phyloP scores from a whole-genome alignment of 495 filamentous ascomycete genomes.

The Xylaria venustula region DNA sequence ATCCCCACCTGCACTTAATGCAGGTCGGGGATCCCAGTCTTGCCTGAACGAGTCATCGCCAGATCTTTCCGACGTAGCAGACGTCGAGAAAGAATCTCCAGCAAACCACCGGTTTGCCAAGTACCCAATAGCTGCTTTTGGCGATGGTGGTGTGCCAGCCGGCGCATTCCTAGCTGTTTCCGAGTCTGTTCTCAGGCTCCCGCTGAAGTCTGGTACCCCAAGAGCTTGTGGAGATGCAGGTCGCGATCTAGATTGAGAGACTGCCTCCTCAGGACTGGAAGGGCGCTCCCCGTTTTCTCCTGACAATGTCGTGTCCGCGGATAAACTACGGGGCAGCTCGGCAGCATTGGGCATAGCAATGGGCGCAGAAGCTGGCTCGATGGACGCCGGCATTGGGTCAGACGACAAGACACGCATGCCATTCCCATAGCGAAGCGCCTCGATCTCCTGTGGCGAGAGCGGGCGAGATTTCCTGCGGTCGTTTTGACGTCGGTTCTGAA shows the following conservation, averaged over 20 bases:
- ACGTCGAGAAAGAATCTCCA: constrained; percentile 35
- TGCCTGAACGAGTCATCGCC: constrained; percentile 40
- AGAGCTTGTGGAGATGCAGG: constrained; percentile 18
- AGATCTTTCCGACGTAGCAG: constrained; percentile 26
- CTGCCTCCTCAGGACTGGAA: constrained; percentile 13
- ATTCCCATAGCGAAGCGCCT: constrained; percentile 54
- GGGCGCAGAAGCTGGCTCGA: constrained; percentile 22
- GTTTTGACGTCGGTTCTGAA: constrained; percentile 96
- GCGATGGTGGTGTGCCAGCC: constrained; percentile 17
- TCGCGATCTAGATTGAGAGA: constrained; percentile 15
- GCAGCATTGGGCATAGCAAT: constrained; percentile 14
- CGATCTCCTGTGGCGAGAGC: constrained; percentile 76
- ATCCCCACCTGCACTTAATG: background rate
- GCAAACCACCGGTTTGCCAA: constrained; percentile 40
- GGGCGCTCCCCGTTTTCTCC: constrained; percentile 13
- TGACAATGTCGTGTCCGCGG: constrained; percentile 12
- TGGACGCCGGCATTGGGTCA: constrained; percentile 38
- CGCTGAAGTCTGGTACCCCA: background rate
- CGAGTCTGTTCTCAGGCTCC: background rate
- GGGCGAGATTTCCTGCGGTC: constrained; percentile 88
- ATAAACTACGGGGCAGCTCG: constrained; percentile 7
- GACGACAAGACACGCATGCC: constrained; percentile 52
- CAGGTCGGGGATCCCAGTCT: constrained; percentile 8
- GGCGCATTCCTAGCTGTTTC: background rate
- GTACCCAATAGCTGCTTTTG: constrained; percentile 28